Conservation (phyloP, 164 flowering plant species). For the Vitis amurensis region DNA sequence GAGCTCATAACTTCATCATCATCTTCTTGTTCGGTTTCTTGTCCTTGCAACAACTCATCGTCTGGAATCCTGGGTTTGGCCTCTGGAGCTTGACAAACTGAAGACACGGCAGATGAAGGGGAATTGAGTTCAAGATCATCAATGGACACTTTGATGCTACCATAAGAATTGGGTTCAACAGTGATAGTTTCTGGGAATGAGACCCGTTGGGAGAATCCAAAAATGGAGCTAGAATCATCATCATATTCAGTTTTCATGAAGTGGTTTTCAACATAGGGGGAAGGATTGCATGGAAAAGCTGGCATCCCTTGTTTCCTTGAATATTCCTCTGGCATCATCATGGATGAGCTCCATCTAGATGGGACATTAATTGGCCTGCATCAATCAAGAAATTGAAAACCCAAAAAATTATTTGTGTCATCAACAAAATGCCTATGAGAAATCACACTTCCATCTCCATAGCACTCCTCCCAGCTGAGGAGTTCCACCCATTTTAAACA, state of each 20-base stretch:
- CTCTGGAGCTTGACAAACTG: slow-evolving; percentile 39
- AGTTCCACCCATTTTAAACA: too few species aligned
- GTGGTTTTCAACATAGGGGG: slow-evolving; percentile 14
- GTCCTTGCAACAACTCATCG: slow-evolving; percentile 10
- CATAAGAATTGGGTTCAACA: slow-evolving; percentile 41
- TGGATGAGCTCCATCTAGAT: slow-evolving; percentile 40
- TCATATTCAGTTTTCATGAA: slow-evolving; percentile 17
- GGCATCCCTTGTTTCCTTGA: slow-evolving; percentile 22
- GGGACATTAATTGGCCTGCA: slow-evolving; percentile 73
- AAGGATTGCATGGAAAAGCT: slow-evolving; percentile 24
- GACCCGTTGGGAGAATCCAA: slow-evolving; percentile 35
- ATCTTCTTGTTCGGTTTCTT: slow-evolving; percentile 14
- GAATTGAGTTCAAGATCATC: slow-evolving; percentile 56
- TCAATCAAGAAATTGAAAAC: not conserved
- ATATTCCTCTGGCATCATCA: slow-evolving; percentile 13
- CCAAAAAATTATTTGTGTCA: too few species aligned
- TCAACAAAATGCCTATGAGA: not conserved
- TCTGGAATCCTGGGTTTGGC: slow-evolving; percentile 10
- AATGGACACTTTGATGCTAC: slow-evolving; percentile 35
- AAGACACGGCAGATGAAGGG: slow-evolving; percentile 58
- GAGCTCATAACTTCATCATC: slow-evolving; percentile 55
- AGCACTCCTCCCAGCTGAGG: too few species aligned
- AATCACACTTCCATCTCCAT: not conserved
- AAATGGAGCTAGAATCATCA: slow-evolving; percentile 22
- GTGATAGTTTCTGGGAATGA: slow-evolving; percentile 67